Evolutionary conservation across 1,284 basidiomycete genomes (phyloP).

Genomic region (Apiotrichum porosum): DNA sequence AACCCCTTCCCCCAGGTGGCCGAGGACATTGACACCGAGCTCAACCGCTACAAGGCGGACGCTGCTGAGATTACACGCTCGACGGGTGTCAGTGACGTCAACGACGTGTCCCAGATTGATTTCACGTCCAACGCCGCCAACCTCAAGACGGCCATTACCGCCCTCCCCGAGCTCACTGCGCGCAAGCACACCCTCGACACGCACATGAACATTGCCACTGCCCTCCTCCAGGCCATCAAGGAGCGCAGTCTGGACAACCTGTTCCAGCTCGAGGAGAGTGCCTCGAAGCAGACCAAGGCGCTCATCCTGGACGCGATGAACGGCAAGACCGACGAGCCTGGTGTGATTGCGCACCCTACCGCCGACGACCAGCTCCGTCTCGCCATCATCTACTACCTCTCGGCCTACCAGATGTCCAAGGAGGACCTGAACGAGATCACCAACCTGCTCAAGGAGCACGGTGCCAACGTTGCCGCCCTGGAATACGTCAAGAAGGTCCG

Average conservation of each 20-base stretch:
- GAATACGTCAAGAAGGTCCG: constrained; percentile 89
- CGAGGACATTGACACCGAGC: constrained; percentile 90
- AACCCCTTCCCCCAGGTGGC: constrained; percentile 98
- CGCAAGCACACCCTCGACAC: constrained; percentile 94
- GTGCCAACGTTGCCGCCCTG: constrained; percentile 76
- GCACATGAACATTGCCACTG: constrained; percentile 99
- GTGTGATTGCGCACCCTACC: constrained; percentile 50
- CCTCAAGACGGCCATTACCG: constrained; percentile 95
- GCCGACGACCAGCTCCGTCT: constrained; percentile 90
- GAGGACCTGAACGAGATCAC: constrained; percentile 86
- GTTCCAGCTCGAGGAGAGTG: constrained; percentile 92
- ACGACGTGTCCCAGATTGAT: constrained; percentile 89
- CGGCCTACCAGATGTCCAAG: constrained; percentile 69
- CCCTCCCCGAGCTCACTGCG: constrained; percentile 94
- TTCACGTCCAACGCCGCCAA: constrained; percentile 91
- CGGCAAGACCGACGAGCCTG: constrained; percentile 55
- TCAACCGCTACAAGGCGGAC: constrained; percentile 92
- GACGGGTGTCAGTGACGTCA: constrained; percentile 92
- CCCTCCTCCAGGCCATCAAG: constrained; percentile 93
- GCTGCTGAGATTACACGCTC: constrained; percentile 95
- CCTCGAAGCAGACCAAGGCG: constrained; percentile 75
- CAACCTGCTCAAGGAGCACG: constrained; percentile 72
- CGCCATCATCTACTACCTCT: constrained; percentile 89
- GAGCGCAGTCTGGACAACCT: constrained; percentile 89
- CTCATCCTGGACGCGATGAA: constrained; percentile 73